Evolutionary conservation across 495 filamentous ascomycete genomes (phyloP), one percentile per base, ranked within the genome.

Genomic region (Apiosordaria backusii): DNA sequence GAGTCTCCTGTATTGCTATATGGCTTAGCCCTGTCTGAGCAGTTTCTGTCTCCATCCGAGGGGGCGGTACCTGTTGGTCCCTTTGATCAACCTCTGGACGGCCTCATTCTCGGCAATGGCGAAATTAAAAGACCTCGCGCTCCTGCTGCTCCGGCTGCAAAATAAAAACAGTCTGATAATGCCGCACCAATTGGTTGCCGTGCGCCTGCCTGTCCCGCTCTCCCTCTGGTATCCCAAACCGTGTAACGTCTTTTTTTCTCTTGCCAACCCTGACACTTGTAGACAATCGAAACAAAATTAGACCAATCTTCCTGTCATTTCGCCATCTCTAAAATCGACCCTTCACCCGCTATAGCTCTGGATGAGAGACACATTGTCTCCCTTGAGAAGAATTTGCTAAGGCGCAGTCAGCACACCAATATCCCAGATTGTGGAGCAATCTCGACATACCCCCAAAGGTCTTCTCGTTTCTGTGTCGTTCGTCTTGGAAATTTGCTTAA

Each of bases 331-430:
- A 21, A 45, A 21, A 19, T 23, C 29, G 67, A 53, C 19, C 18
- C 25, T 71, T 74, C 68, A 80, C 75, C 76, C 84, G 70, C 85
- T 82, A 73, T 94, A 76, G 63, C 86, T 87, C 79, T 98, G 94
- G 72, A 98, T 97, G 65, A 98, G 83, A 6, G 94, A 92, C 22
- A 99, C 93, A 71, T 98, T 99, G 78, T 99, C 95, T 68, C 95
- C 95, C 82, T 98, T 98, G 63, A 99, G 83, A 67, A 99, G 79
- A 64, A 99, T 97, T 85, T 97, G 96, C 95, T 98, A 72, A 68
- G 26, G 50, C 27, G 65, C 45, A 61, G 71, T 83, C 67, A 81
- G 71, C 13, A 40, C 16, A 10, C 6, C 4, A 40, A 50, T 1
- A 19, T 50, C 19, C 26, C 18, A 22, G 4, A 4, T 50, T 1